These are phyloP conservation scores for Lentinus brumalis DNA, from an alignment of 768 basidiomycete species.

Conservation along the genomic window DNA sequence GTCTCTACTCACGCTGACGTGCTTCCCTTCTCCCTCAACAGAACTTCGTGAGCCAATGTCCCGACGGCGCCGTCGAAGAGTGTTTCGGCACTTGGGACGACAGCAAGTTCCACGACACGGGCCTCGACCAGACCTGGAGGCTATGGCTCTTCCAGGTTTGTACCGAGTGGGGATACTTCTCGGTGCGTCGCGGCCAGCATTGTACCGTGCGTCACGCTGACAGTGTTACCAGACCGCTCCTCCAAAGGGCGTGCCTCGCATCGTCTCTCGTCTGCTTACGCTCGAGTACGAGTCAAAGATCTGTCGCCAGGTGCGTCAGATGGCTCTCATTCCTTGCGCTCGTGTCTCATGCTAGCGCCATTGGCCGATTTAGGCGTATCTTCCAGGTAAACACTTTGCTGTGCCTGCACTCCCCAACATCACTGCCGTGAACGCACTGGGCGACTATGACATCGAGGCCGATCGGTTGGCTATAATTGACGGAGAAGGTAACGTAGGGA, in stretches of 20 bases:
- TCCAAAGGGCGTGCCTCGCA: conserved; percentile 61
- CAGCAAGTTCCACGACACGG: conserved; percentile 58
- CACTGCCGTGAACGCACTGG: conserved; percentile 78
- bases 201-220: neutral
- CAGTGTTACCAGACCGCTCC: conserved; percentile 60
- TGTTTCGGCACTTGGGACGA: conserved; percentile 89
- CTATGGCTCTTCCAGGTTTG: conserved; percentile 91
- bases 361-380: conserved; percentile 61
- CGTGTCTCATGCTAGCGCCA: neutral
- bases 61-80: conserved; percentile 55
- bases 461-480: conserved; percentile 88
- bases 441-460: conserved; percentile 80
- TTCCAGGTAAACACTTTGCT: conserved; percentile 71
- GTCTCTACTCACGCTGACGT: neutral
- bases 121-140: conserved; percentile 76
- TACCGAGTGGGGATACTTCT: conserved; percentile 96
- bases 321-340: conserved; percentile 1
- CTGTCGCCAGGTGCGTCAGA: conserved; percentile 55
- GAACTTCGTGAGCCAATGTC: conserved; percentile 61
- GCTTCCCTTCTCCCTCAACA: conserved; percentile 23
- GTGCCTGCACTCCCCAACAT: conserved; percentile 80
- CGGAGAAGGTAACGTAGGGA: conserved; percentile 58
- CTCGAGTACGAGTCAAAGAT: conserved; percentile 71
- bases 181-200: conserved; percentile 42
- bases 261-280: conserved; percentile 78